Evolutionary conservation across 208 protist species (phyloP).

Genomic region (Leishmania martiniquensis): DNA sequence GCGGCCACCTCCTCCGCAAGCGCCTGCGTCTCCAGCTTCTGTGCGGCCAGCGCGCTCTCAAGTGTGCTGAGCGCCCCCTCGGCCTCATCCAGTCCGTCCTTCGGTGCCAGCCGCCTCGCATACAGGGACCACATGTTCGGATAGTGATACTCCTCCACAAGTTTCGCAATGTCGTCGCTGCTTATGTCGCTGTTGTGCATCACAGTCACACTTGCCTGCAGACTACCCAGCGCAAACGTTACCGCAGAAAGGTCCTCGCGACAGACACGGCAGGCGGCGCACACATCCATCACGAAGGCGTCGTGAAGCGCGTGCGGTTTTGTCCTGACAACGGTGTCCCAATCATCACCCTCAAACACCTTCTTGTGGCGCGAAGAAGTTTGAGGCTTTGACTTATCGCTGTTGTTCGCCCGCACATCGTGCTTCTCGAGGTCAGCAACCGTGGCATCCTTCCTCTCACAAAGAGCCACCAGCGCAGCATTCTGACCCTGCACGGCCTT

Average conservation of each 20-base stretch:
- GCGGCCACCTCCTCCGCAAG: not conserved
- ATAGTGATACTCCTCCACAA: not conserved
- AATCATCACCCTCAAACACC: slow-evolving; percentile 37
- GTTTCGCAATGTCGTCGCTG: not conserved
- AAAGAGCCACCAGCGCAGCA: too few relatives aligned
- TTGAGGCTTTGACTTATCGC: slow-evolving; percentile 12
- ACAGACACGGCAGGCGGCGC: slow-evolving; percentile 42
- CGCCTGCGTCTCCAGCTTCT: slow-evolving; percentile 2
- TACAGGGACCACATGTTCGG: slow-evolving; percentile 19
- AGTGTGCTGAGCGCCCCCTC: not conserved
- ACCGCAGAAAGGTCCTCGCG: slow-evolving; percentile 37
- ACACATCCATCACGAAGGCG: slow-evolving; percentile 39
- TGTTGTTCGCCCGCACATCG: slow-evolving; percentile 27
- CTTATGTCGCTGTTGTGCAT: slow-evolving; percentile 25
- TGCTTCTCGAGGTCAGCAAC: slow-evolving; percentile 24
- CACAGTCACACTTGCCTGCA: slow-evolving; percentile 31
- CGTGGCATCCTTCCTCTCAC: too few relatives aligned
- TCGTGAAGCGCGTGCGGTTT: slow-evolving; percentile 35
- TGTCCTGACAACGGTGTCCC: slow-evolving; percentile 8
- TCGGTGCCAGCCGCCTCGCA: not conserved
- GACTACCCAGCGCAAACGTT: slow-evolving; percentile 38
- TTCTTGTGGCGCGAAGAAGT: not conserved
- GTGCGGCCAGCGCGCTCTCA: slow-evolving; percentile 12
- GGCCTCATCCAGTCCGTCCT: not conserved
- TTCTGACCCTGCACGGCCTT: slow-evolving; percentile 33